A percentile compares a stretch with the other conserved stretches of the same genome.
These are phyloP conservation scores for Calycina herbarum DNA, from an alignment of 2,329 filamentous ascomycete genomes.

Conservation along the genomic window DNA sequence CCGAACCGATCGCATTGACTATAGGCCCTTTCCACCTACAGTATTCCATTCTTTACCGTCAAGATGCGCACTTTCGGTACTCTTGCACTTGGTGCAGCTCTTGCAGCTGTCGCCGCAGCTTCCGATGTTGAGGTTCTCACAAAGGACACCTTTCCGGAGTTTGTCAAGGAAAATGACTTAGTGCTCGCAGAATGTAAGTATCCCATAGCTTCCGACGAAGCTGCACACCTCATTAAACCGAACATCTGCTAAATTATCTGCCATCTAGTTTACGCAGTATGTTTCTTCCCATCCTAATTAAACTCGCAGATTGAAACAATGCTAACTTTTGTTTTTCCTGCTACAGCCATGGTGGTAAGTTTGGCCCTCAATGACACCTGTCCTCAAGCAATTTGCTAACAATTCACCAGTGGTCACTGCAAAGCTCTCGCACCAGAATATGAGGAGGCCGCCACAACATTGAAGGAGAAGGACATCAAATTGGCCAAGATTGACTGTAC, in stretches of 20 bases:
- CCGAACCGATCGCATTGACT: constrained; percentile 12
- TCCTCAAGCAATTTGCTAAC: constrained; percentile 32
- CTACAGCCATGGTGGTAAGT: constrained; percentile 41
- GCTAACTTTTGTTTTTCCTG: constrained; percentile 29
- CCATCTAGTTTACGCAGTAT: constrained; percentile 80
- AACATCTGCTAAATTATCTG: constrained; percentile 23
- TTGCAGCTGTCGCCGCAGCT: constrained; percentile 58
- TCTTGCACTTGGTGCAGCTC: constrained; percentile 35
- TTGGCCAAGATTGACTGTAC: constrained; percentile 94
- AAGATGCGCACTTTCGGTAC: constrained; percentile 37
- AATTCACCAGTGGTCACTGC: constrained; percentile 70
- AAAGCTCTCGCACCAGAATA: constrained; percentile 95
- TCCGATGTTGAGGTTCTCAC: constrained; percentile 87
- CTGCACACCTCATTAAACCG: not conserved
- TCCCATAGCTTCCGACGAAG: constrained; percentile 3
- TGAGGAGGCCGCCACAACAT: constrained; percentile 77
- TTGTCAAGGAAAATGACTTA: constrained; percentile 81
- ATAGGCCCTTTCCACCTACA: constrained; percentile 17
- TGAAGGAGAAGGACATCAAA: constrained; percentile 86
- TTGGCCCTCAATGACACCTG: constrained; percentile 21
- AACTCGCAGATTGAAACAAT: constrained; percentile 17
- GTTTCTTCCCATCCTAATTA: constrained; percentile 55
- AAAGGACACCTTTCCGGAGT: constrained; percentile 82
- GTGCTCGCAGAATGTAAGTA: constrained; percentile 90
- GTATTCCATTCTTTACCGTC: constrained; percentile 14